Percentiles rank a stretch among this genome's conserved stretches.
Conservation (phyloP, 1,139 yeast genomes). For the Nakaseomyces kungkrabaensis region DNA sequence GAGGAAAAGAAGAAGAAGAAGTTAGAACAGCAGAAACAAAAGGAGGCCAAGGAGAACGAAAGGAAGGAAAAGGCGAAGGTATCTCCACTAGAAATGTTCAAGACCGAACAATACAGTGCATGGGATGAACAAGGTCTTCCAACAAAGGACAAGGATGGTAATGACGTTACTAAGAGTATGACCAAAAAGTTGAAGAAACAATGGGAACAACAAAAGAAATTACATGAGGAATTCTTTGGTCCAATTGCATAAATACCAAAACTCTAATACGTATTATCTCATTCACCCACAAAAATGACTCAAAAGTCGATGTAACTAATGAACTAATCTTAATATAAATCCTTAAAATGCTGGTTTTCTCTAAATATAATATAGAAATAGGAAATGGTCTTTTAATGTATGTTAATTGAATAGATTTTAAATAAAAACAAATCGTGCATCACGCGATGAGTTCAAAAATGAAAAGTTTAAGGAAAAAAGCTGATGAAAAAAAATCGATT, state of each 20-base stretch:
- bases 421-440: no score
- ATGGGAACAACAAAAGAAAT: conserved; percentile 70
- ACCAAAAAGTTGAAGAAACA: conserved; percentile 71
- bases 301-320: no score
- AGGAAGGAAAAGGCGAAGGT: conserved; percentile 59
- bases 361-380: background rate
- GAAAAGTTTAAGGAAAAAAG: no score
- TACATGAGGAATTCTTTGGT: conserved; percentile 52
- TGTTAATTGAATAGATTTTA: no score
- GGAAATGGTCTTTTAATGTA: no score
- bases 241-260: background rate
- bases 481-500: no score
- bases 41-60: conserved; percentile 55
- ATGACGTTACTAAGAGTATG: conserved; percentile 80
- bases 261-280: background rate
- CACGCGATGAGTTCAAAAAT: no score
- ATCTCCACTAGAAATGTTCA: conserved; percentile 66
- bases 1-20: conserved; percentile 41
- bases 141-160: conserved; percentile 63
- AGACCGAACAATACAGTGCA: conserved; percentile 42
- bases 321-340: no score
- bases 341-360: background rate
- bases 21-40: conserved; percentile 33
- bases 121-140: conserved; percentile 90
- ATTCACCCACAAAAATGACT: no score